Percentiles rank a stretch among this genome's conserved stretches.
These are phyloP conservation scores for Cymbomonas tetramitiformis DNA, from an alignment of 139 green algal genomes.

Conservation along the genomic window DNA sequence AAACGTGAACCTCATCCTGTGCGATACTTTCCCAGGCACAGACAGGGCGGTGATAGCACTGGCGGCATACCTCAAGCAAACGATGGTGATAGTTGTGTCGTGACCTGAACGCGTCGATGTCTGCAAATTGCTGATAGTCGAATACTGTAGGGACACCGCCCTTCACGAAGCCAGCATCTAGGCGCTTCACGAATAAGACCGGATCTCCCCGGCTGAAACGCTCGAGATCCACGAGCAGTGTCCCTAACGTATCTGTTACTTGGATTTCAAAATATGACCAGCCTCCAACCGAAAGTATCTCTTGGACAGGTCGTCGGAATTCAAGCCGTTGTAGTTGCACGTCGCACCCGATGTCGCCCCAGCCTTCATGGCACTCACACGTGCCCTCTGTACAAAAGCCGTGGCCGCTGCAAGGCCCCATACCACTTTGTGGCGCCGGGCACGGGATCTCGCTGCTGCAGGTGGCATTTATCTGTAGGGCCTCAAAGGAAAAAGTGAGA, in stretches of 20 bases:
- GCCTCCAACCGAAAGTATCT: neutral
- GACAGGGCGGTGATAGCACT: no score
- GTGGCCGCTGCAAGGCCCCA: no score
- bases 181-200: constrained; percentile 30
- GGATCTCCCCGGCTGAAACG: constrained; percentile 23
- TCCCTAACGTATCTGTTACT: neutral
- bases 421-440: no score
- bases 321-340: neutral
- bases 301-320: neutral
- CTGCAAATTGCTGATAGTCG: constrained; percentile 27
- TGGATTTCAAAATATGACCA: neutral
- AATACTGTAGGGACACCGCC: constrained; percentile 27
- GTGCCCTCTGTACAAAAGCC: no score
- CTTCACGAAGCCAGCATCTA: constrained; percentile 28
- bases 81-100: constrained; percentile 26
- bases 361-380: constrained; percentile 16
- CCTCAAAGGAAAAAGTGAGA: no score
- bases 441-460: no score
- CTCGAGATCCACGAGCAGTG: constrained; percentile 24
- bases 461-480: no score
- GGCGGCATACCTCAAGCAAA: constrained; percentile 2
- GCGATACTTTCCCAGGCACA: no score
- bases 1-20: no score
- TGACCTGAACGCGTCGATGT: constrained; percentile 20
- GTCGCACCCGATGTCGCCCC: constrained; percentile 18